Evolutionary conservation across 1,284 basidiomycete species (phyloP).

Genomic region (Trametes versicolor): DNA sequence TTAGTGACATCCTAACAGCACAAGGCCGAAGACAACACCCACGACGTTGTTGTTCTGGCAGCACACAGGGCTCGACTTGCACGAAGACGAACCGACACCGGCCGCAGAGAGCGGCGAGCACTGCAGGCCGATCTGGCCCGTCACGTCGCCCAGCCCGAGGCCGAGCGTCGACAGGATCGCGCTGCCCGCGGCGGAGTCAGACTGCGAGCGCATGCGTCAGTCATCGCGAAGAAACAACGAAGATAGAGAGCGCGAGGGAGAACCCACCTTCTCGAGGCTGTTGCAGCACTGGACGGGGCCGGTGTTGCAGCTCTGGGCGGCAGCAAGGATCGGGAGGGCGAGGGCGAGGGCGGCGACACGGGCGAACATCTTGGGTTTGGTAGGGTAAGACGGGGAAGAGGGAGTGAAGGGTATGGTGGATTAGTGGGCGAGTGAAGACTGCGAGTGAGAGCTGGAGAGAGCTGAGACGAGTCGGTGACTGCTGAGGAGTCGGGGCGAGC

Average conservation of each 20-base stretch:
- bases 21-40: conserved; percentile 4
- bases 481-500: conserved; percentile 1
- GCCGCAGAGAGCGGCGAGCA: conserved; percentile 33
- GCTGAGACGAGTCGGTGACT: conserved; percentile 15
- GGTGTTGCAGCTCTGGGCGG: conserved; percentile 29
- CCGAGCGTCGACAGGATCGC: conserved; percentile 26
- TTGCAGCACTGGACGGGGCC: conserved; percentile 35
- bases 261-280: conserved; percentile 28
- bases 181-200: conserved; percentile 21
- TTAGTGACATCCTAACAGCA: neutral
- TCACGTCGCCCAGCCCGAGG: conserved; percentile 23
- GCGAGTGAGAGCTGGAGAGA: conserved; percentile 5
- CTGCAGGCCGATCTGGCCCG: conserved; percentile 21
- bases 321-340: conserved; percentile 27
- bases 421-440: neutral
- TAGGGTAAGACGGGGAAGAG: neutral
- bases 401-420: neutral
- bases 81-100: conserved; percentile 25
- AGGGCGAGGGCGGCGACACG: conserved; percentile 23
- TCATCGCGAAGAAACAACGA: neutral
- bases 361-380: conserved; percentile 19
- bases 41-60: conserved; percentile 34
- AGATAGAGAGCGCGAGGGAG: neutral
- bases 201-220: neutral
- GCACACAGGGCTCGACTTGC: conserved; percentile 29